Conservation (phyloP, 2,329 filamentous ascomycete genomes). For the Diaporthe vexans region DNA sequence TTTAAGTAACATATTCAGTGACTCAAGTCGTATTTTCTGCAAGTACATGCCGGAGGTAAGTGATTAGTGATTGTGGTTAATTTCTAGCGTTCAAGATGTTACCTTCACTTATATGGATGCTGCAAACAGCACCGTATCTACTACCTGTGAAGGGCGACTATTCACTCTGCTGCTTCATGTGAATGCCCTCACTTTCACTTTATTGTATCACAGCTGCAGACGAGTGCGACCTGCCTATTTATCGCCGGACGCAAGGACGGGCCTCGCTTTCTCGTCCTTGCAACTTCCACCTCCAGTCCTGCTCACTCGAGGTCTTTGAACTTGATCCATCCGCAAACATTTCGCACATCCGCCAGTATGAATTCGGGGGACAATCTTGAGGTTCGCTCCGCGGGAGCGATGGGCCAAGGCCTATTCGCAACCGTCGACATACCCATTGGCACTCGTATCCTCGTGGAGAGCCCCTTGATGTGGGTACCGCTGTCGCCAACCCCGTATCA, state of each 20-base stretch:
- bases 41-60: neutral
- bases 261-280: neutral
- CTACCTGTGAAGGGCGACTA: too few species aligned
- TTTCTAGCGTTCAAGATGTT: neutral
- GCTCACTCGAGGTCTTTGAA: neutral
- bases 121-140: neutral
- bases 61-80: neutral
- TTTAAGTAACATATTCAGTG: neutral
- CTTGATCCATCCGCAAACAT: neutral
- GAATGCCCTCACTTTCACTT: too few species aligned
- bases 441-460: constrained; percentile 20
- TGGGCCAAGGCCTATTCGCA: constrained; percentile 31
- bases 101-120: neutral
- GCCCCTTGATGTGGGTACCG: neutral
- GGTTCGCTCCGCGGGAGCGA: neutral
- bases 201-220: neutral
- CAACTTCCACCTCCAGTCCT: neutral
- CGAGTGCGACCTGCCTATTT: neutral
- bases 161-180: too few species aligned
- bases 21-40: neutral
- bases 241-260: neutral
- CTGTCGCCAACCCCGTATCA: neutral
- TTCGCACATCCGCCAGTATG: neutral
- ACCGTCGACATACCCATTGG: constrained; percentile 20
- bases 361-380: neutral